Percentiles rank a stretch among this genome's conserved stretches.
These are phyloP conservation scores for Candida easanensis DNA, from an alignment of 805 yeast species.

Conservation along the genomic window DNA sequence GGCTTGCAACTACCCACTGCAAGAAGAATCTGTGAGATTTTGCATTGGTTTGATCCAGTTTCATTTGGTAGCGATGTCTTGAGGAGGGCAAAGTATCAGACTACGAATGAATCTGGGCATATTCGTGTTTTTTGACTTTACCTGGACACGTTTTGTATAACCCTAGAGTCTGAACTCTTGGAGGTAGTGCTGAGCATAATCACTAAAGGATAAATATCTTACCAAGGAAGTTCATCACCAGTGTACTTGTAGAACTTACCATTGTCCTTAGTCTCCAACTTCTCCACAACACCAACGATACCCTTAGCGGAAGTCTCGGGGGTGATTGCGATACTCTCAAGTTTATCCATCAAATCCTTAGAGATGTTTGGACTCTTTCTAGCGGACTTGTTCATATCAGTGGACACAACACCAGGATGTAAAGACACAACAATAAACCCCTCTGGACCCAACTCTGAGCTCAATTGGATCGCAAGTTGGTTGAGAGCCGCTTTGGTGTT, in stretches of 20 bases:
- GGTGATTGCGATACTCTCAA: background rate
- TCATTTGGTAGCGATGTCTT: background rate
- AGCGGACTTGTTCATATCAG: background rate
- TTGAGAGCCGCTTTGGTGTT: background rate
- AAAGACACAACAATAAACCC: background rate
- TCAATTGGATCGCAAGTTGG: background rate
- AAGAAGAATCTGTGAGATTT: constrained; percentile 1
- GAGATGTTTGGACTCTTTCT: background rate
- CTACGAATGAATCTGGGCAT: no score
- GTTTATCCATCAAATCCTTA: background rate
- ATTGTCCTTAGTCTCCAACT: background rate
- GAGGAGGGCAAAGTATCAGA: constrained; percentile 3
- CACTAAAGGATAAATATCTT: no score
- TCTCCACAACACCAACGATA: background rate
- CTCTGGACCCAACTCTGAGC: background rate
- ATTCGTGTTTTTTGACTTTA: no score
- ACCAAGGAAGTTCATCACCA: background rate
- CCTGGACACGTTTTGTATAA: no score
- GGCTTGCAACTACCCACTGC: no score
- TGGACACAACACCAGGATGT: background rate
- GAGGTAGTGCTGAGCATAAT: no score
- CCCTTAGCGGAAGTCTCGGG: background rate
- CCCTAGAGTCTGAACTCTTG: no score
- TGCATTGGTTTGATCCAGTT: constrained; percentile 2
- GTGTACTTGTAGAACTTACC: background rate